A percentile compares a stretch with the other conserved stretches of the same genome.
phyloP scores from a whole-genome alignment of 2,329 filamentous ascomycete genomes.

The Talaromyces sp. region DNA sequence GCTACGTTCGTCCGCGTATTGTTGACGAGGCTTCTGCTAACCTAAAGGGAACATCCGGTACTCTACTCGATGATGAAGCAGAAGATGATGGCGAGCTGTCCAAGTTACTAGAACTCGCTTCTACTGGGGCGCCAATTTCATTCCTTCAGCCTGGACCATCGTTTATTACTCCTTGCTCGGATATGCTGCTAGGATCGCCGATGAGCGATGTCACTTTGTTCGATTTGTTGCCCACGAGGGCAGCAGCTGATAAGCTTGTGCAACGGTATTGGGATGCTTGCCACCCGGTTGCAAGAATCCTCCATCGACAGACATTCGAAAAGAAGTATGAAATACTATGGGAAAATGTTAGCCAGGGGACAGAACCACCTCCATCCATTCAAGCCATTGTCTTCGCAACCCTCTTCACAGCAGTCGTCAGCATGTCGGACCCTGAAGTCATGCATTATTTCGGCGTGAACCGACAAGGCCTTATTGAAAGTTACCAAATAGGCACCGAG shows the following conservation, averaged over 20 bases:
- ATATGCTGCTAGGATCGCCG: conserved; percentile 58
- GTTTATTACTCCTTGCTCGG: conserved; percentile 63
- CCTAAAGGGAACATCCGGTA: neutral
- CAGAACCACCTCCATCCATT: conserved; percentile 58
- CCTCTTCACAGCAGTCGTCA: conserved; percentile 63
- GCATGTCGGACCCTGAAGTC: conserved; percentile 53
- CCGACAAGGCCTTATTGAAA: conserved; percentile 54
- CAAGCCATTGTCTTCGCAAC: conserved; percentile 65
- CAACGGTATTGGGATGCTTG: conserved; percentile 63
- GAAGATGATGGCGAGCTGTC: conserved; percentile 4
- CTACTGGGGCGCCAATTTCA: conserved; percentile 15
- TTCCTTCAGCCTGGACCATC: conserved; percentile 60
- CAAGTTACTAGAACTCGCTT: conserved; percentile 6
- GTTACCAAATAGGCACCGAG: conserved; percentile 62
- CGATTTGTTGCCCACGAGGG: conserved; percentile 55
- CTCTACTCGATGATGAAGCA: neutral
- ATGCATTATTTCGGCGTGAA: conserved; percentile 50
- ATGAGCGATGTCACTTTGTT: conserved; percentile 47
- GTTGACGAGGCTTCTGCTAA: conserved; percentile 56
- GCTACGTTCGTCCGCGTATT: conserved; percentile 64
- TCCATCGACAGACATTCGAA: conserved; percentile 64
- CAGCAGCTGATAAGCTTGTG: conserved; percentile 56
- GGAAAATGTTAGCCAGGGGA: conserved; percentile 52
- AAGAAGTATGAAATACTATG: conserved; percentile 60
- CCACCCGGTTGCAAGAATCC: conserved; percentile 60